Evolutionary conservation across 192 early-diverging fungal species (phyloP), one percentile per base, ranked within the genome.

Genomic region (Diversispora eburnea): DNA sequence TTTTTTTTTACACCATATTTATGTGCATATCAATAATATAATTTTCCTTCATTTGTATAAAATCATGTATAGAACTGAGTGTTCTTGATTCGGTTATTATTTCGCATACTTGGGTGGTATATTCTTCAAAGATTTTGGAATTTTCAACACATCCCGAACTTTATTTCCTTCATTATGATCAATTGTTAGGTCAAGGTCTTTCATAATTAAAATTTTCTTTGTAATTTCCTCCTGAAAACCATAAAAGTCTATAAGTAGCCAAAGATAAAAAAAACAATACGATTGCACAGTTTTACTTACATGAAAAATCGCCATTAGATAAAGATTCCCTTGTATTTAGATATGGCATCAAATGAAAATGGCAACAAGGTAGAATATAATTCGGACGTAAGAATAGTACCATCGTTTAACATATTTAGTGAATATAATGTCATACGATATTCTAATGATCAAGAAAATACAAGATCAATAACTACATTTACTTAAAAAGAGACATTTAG

Each of bases 291-390:
- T 64, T 64, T 47, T 64, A 72, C 70, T 22, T 72, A 72, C 20
- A 17, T 72, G 56, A 72, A 72, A 72, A 15, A 72, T 56, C 2
- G 41, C 8, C 17, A 72, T 60, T 42, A 72, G 25, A 13, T 12
- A 57, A 45, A 54, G 42, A 72, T 72, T 41, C 25, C 56, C n/a
- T 72, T 72, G 8, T 25, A 56, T 72, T 72, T 58, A 8, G n/a
- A 25, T 22, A 5, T 0, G 15, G 20, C 56, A 61, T 60, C 52
- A 54, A 72, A 72, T 10, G 43, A 52, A 48, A 72, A 72, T 69
- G 70, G 70, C 12, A 72, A 39, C 3, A 54, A 12, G n/a, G 57
- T 57, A 72, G 39, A 43, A 12, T 55, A 56, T 42, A 60, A 42
- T 22, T 72, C 70, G 17, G 22, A 52, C 61, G 70, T 17, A 57